Conservation (phyloP, 2,329 filamentous ascomycete species). For the Calonectria naviculata region DNA sequence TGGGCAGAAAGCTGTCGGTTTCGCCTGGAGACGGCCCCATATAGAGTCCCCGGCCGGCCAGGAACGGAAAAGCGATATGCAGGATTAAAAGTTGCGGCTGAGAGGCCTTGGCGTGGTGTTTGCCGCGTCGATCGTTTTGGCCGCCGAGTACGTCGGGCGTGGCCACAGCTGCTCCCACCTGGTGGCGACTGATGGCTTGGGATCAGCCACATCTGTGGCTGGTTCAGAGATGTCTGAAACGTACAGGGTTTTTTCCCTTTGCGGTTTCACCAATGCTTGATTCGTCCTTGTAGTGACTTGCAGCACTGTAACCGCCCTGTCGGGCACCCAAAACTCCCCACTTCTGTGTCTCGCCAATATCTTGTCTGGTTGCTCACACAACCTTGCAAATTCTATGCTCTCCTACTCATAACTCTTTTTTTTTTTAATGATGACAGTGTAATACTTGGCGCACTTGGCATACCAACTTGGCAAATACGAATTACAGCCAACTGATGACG, state of each 20-base stretch:
- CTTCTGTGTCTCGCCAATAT: not conserved
- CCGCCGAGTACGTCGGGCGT: not conserved
- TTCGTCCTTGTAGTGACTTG: not conserved
- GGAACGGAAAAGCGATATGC: not conserved
- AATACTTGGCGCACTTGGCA: not conserved
- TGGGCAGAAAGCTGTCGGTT: not conserved
- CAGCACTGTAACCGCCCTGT: not conserved
- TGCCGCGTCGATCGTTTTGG: not conserved
- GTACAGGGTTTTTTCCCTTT: not conserved
- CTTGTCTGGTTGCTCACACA: not conserved
- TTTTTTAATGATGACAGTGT: not conserved
- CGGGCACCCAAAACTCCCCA: not conserved
- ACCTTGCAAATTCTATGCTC: not conserved
- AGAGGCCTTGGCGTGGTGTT: not conserved
- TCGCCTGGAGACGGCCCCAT: not conserved
- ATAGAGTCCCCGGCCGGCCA: not conserved
- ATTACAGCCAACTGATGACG: not conserved
- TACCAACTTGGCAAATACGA: not conserved
- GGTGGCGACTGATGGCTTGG: not conserved
- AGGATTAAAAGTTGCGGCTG: not conserved
- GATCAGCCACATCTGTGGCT: not conserved
- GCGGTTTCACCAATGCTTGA: not conserved
- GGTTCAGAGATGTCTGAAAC: not conserved
- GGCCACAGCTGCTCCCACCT: not conserved
- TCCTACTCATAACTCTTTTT: too few species aligned